Evolutionary conservation across 1,139 yeast species (phyloP).

Genomic region (Suhomyces taliae): DNA sequence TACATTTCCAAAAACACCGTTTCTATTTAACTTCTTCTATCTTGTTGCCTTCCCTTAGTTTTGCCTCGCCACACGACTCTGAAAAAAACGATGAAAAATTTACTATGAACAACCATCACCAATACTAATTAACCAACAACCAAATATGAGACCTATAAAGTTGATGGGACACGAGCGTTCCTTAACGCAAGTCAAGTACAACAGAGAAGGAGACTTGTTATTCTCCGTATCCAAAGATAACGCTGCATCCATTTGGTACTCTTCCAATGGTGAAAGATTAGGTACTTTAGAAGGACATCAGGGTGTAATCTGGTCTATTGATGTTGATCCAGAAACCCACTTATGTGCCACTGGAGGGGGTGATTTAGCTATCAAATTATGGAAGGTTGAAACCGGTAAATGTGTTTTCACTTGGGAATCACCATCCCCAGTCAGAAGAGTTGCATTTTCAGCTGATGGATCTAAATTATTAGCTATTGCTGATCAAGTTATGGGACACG

Average conservation of each 20-base stretch:
- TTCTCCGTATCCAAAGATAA: slow-evolving; percentile 93
- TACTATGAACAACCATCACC: slow-evolving; percentile 4
- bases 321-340: slow-evolving; percentile 68
- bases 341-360: slow-evolving; percentile 89
- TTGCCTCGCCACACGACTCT: slow-evolving; percentile 7
- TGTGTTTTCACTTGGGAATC: slow-evolving; percentile 72
- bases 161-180: slow-evolving; percentile 86
- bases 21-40: background rate
- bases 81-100: slow-evolving; percentile 15
- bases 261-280: slow-evolving; percentile 93
- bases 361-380: slow-evolving; percentile 80
- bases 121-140: slow-evolving; percentile 5
- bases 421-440: slow-evolving; percentile 87
- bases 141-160: slow-evolving; percentile 50
- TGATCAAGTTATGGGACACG: slow-evolving; percentile 91
- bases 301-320: slow-evolving; percentile 96
- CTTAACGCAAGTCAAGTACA: slow-evolving; percentile 87
- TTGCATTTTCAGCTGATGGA: slow-evolving; percentile 79
- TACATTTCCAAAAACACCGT: background rate
- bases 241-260: slow-evolving; percentile 87
- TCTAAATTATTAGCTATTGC: slow-evolving; percentile 71
- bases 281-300: slow-evolving; percentile 86
- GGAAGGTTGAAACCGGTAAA: slow-evolving; percentile 82
- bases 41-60: background rate
- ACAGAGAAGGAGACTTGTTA: slow-evolving; percentile 91